A percentile compares a stretch with the other conserved stretches of the same genome.
phyloP scores from a whole-genome alignment of 208 protist genomes.

The Acanthamoeba sp. region DNA sequence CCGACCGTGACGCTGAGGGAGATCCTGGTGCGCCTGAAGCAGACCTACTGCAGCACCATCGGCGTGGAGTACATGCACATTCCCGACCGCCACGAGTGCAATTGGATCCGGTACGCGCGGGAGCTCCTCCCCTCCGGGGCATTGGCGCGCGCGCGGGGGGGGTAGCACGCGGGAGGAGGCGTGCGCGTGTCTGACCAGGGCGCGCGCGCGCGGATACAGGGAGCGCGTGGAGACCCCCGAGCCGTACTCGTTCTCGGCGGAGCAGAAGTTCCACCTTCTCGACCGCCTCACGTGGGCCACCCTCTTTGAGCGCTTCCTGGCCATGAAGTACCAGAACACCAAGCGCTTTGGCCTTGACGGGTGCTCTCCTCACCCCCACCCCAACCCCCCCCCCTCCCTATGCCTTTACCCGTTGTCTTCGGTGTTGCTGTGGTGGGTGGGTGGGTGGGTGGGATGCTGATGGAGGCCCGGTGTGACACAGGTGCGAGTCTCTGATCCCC shows the following conservation, averaged over 20 bases:
- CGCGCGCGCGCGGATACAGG: too few relatives aligned
- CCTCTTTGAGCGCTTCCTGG: conserved; percentile 91
- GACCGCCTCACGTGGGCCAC: conserved; percentile 94
- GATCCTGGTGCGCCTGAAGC: conserved; percentile 79
- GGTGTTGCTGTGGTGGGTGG: too few relatives aligned
- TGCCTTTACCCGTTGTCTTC: conserved; percentile 73
- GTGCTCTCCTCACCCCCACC: background rate
- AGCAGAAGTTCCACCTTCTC: conserved; percentile 94
- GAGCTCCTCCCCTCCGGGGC: background rate
- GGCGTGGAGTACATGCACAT: conserved; percentile 97
- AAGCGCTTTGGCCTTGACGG: conserved; percentile 84
- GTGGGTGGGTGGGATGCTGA: too few relatives aligned
- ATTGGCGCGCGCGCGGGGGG: too few relatives aligned
- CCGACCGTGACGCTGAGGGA: conserved; percentile 81
- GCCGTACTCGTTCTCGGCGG: conserved; percentile 84
- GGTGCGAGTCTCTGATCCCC: conserved; percentile 96
- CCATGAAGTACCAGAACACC: conserved; percentile 75
- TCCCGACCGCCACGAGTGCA: conserved; percentile 90
- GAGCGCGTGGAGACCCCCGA: conserved; percentile 91
- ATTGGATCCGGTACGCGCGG: conserved; percentile 91
- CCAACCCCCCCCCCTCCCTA: conserved; percentile 76
- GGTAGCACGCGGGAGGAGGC: too few relatives aligned
- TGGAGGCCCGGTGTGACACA: conserved; percentile 59
- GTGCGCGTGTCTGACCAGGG: too few relatives aligned
- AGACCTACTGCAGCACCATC: conserved; percentile 92